Percentiles rank a stretch among this genome's conserved stretches.
Evolutionary conservation across 352 stramenopile genomes (phyloP).

Genomic region (Globisporangium camurandrum): DNA sequence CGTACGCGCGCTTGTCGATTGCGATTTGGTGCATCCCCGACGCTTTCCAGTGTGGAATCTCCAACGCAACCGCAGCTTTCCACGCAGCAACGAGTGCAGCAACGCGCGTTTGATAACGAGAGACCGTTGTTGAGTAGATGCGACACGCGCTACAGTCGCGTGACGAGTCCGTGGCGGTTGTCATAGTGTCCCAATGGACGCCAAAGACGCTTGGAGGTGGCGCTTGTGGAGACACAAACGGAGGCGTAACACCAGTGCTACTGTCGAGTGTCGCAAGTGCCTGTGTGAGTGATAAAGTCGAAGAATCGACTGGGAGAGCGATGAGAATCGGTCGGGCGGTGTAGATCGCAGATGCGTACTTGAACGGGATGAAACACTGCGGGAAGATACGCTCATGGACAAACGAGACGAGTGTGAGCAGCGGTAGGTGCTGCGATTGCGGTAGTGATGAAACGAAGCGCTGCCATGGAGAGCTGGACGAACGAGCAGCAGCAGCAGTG

Average conservation of each 20-base stretch:
- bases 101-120: conserved; percentile 37
- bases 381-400: conserved; percentile 36
- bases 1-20: conserved; percentile 49
- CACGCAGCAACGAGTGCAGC: conserved; percentile 31
- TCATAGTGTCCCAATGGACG: conserved; percentile 62
- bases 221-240: conserved; percentile 12
- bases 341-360: conserved; percentile 46
- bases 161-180: conserved; percentile 19
- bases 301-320: conserved; percentile 16
- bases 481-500: background rate
- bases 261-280: too few relatives aligned
- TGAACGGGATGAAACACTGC: conserved; percentile 57
- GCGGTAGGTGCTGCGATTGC: conserved; percentile 39
- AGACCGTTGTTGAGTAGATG: conserved; percentile 38
- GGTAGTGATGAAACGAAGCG: conserved; percentile 29
- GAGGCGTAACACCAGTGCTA: conserved; percentile 5
- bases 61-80: conserved; percentile 24
- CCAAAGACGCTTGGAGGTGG: conserved; percentile 37
- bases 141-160: conserved; percentile 29
- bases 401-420: conserved; percentile 48
- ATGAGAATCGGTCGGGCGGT: conserved; percentile 42
- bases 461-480: too few relatives aligned
- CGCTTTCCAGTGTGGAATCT: conserved; percentile 36
- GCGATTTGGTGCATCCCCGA: conserved; percentile 50
- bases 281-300: too few relatives aligned